A percentile compares a stretch with the other conserved stretches of the same genome.
phyloP scores from a whole-genome alignment of 208 protist species.

The Histomonas meleagridis region DNA sequence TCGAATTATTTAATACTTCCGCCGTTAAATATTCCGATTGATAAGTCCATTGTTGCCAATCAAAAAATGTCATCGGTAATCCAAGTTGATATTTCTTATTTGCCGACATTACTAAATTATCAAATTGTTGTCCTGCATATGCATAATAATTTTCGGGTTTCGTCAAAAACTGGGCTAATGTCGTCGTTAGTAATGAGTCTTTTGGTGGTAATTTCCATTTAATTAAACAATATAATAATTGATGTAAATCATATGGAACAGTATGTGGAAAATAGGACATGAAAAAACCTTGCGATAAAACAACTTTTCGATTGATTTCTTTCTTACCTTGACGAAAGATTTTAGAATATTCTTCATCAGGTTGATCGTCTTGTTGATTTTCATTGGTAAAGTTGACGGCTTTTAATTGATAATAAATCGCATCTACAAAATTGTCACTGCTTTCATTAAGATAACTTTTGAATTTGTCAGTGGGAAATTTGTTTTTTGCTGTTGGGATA shows the following conservation, averaged over 20 bases:
- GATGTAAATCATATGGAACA: not conserved
- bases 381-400: not conserved
- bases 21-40: not conserved
- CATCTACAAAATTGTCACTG: not conserved
- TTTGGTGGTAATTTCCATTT: not conserved
- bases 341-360: not conserved
- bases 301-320: not conserved
- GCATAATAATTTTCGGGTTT: not conserved
- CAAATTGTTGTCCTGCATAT: not conserved
- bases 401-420: not conserved
- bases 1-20: not conserved
- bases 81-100: not conserved
- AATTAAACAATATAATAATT: not conserved
- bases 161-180: not conserved
- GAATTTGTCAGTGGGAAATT: not conserved
- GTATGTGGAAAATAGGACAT: not conserved
- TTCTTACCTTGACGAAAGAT: not conserved
- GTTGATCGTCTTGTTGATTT: not conserved
- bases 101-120: not conserved
- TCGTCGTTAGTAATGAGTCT: not conserved
- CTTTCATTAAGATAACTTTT: not conserved
- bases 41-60: not conserved
- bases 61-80: not conserved
- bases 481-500: not conserved
- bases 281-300: not conserved